phyloP scores from a whole-genome alignment of 768 basidiomycete genomes.

The Auricularia cornea region DNA sequence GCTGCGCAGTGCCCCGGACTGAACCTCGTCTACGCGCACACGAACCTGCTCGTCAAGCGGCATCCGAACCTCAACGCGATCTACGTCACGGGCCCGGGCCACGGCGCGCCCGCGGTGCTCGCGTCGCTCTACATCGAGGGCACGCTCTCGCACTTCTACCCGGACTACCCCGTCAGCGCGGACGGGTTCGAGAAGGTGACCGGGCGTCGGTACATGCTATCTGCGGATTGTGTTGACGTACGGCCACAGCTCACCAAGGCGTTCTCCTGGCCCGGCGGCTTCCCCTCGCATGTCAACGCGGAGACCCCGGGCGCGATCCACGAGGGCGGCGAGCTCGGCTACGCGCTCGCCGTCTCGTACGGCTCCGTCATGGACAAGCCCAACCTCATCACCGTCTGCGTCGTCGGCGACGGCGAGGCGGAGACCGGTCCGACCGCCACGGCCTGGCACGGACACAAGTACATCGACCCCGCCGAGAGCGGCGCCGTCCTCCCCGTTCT shows the following conservation, averaged over 20 bases:
- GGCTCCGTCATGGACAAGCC: constrained; percentile 91
- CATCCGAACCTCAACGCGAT: constrained; percentile 43
- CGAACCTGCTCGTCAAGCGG: constrained; percentile 31
- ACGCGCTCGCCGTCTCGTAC: constrained; percentile 77
- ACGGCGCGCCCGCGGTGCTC: constrained; percentile 84
- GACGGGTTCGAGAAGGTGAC: constrained; percentile 35
- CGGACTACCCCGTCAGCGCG: constrained; percentile 47
- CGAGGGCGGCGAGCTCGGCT: constrained; percentile 87
- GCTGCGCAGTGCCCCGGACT: constrained; percentile 61
- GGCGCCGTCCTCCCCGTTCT: constrained; percentile 89
- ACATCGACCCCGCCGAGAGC: constrained; percentile 80
- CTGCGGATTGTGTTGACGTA: constrained; percentile 23
- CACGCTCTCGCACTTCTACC: constrained; percentile 50
- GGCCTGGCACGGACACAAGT: constrained; percentile 85
- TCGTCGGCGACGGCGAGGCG: constrained; percentile 86
- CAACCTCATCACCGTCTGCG: constrained; percentile 67
- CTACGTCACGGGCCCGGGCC: constrained; percentile 65
- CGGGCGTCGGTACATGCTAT: constrained; percentile 18
- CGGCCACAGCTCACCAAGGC: constrained; percentile 52
- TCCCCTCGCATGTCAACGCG: constrained; percentile 60
- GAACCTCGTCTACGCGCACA: constrained; percentile 59
- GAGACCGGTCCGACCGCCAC: constrained; percentile 65
- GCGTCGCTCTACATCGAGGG: constrained; percentile 82
- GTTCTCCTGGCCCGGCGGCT: constrained; percentile 79
- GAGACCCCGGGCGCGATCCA: constrained; percentile 87